Percentiles rank a stretch among this genome's conserved stretches.
These are phyloP conservation scores for Nothophytophthora sp. DNA, from an alignment of 352 stramenopile genomes.

Conservation along the genomic window DNA sequence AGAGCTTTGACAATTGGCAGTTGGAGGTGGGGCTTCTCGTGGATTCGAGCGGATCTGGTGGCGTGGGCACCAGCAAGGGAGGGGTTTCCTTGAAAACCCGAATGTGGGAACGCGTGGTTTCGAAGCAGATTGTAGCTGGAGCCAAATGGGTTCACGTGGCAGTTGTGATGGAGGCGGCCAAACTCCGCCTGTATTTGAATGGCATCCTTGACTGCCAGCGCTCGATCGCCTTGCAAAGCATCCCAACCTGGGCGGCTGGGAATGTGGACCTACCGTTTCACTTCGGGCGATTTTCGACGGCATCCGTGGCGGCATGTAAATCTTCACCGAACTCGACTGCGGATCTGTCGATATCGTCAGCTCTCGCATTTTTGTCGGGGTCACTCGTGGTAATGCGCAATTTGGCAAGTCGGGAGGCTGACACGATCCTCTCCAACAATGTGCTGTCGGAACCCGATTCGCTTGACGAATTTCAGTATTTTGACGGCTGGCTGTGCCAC, in stretches of 20 bases:
- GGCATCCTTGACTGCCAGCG: conserved; percentile 86
- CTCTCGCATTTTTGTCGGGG: conserved; percentile 18
- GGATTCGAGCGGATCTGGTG: conserved; percentile 14
- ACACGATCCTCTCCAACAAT: conserved; percentile 10
- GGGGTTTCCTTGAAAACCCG: conserved; percentile 5
- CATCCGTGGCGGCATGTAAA: neutral
- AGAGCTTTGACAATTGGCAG: conserved; percentile 44
- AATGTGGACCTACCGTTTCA: conserved; percentile 52
- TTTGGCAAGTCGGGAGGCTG: conserved; percentile 9
- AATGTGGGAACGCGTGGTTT: conserved; percentile 66
- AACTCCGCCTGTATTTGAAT: conserved; percentile 92
- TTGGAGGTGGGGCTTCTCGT: conserved; percentile 65
- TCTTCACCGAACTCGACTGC: neutral
- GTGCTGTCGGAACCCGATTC: too few species aligned
- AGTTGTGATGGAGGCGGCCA: conserved; percentile 82
- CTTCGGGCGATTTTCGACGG: conserved; percentile 40
- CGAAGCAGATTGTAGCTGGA: conserved; percentile 67
- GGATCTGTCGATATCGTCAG: neutral
- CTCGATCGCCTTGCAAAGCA: conserved; percentile 37
- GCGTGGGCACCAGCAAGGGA: neutral
- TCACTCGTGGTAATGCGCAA: conserved; percentile 23
- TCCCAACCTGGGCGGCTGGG: conserved; percentile 23
- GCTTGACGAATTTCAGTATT: conserved; percentile 56
- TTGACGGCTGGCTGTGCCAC: conserved; percentile 85
- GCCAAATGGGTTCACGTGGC: conserved; percentile 86